Evolutionary conservation across 805 yeast species (phyloP), one percentile per base, ranked within the genome.

Genomic region (Starmerella sp.): DNA sequence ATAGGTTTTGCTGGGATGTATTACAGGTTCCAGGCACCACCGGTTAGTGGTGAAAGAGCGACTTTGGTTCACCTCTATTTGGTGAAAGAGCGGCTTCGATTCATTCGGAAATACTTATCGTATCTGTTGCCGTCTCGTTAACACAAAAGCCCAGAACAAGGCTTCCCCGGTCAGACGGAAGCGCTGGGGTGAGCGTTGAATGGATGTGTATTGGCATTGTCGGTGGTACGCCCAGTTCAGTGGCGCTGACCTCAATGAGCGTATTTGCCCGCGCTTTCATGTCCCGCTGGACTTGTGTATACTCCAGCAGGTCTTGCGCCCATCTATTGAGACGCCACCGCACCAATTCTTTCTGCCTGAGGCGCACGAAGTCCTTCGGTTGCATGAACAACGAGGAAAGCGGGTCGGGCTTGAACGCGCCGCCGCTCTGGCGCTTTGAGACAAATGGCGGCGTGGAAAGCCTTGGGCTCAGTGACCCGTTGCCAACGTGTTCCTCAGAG

Each of bases 291-390:
- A 39, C 49, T 10, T 46, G 49, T 5, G 39, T 46, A 29, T 46
- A 46, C 9, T 34, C 34, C 10, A 46, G 38, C 4, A 46, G 49
- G 22, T 34, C 39, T 8, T 46, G 39, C 7, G 49, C 30, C 49
- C 49, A 46, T 7, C n/a, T 46, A n/a, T 34, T 46, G 15, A 46
- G n/a, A 6, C 49, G 28, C 49, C 49, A 46, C 8, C 38, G 49
- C 29, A 46, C 49, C 29, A 46, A 7, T 6, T 17, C 39, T 8
- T 15, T 46, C 7, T n/a, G 39, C 38, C 30, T 34, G n/a, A 46
- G 49, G 30, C 39, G 28, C 31, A 46, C 31, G 9, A 32, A 17
- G 31, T 46, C 49, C 31, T 22, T 32, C 17, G 49, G 49, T 15
- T 46, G 49, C 39, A 34, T n/a, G 10, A 34, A 13, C 10, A 34